A percentile compares a stretch with the other conserved stretches of the same genome.
Evolutionary conservation across 495 filamentous ascomycete genomes (phyloP).

Genomic region (Xanthoparmelia taractica): DNA sequence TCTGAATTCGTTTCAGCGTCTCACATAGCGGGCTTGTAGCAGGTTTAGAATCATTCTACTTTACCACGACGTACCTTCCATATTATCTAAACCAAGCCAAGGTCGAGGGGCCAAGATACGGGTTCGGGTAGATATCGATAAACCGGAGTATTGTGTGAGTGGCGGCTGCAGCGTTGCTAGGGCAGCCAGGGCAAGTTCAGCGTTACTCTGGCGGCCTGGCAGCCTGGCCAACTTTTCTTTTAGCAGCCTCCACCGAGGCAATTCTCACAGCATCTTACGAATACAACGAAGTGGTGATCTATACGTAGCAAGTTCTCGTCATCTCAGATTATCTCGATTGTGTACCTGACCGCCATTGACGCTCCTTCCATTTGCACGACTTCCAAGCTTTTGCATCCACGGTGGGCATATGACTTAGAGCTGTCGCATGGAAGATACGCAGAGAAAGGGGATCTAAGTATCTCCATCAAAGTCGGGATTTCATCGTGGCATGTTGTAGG

Average conservation of each 20-base stretch:
- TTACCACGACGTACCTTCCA: no score
- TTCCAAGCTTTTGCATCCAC: neutral
- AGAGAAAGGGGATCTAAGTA: constrained; percentile 16
- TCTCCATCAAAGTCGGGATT: constrained; percentile 10
- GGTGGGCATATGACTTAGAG: constrained; percentile 4
- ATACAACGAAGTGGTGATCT: neutral
- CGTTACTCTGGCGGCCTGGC: neutral
- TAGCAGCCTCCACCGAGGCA: neutral
- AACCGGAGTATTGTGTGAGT: neutral
- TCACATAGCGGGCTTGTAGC: no score
- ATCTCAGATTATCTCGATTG: neutral
- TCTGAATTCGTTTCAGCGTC: no score
- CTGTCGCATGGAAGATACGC: constrained; percentile 22
- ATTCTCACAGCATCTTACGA: neutral
- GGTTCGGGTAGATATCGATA: neutral
- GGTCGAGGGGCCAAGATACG: no score
- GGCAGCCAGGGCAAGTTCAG: neutral
- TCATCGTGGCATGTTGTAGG: neutral
- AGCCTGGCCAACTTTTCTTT: neutral
- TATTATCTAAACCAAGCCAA: no score
- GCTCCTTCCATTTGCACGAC: neutral
- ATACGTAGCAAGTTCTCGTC: neutral
- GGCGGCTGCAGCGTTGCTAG: neutral
- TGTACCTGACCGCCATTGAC: neutral
- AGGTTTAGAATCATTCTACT: no score